Evolutionary conservation across 371 early-diverging fungal species (phyloP), one percentile per base, ranked within the genome.

Genomic region (Mortierella sp.): DNA sequence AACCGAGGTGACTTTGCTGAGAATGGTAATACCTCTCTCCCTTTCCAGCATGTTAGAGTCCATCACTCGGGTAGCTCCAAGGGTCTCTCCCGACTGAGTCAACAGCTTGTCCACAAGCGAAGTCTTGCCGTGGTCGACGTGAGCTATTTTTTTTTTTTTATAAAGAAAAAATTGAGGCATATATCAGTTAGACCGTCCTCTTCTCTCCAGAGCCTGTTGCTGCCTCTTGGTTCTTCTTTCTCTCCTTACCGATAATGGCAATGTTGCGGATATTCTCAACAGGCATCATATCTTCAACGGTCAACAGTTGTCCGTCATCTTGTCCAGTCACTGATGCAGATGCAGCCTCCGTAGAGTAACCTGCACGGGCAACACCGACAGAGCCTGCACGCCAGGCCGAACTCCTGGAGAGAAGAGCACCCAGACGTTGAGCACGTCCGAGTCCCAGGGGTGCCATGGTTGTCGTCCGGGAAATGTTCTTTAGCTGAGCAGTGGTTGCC

Each of bases 101-200:
- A 99, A 83, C 25, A 99, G 84, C 58, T 95, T 93, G 82, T 99
- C 99, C n/a, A 98, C 95, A 14, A 99, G 85, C 4, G 99, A 99
- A 1, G 99, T 99, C 84, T 99, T 99, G 63, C 99, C 98, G 67
- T 97, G 97, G 82, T 98, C 99, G 47, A 98, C 97, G 81, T 98
- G 98, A 7, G 98, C 98, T 75, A 88, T 81, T 63, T 29, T 37
- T 46, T n/a, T 70, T n/a, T 1, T 19, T 37, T 30, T 46, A 21
- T 48, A 47, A 26, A 25, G 57, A 46, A 57, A 60, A 18, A 46
- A 30, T 19, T 7, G 37, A 55, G 7, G n/a, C 21, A 55, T 26
- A 66, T 14, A 2, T 56, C 45, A 48, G 16, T 29, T 23, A 12
- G 19, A 64, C 16, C 5, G 16, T 12, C 37, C 30, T 60, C 53